A percentile compares a stretch with the other conserved stretches of the same genome.
These are phyloP conservation scores for Beverwykella pulmonaria DNA, from an alignment of 495 filamentous ascomycete genomes.

Conservation along the genomic window DNA sequence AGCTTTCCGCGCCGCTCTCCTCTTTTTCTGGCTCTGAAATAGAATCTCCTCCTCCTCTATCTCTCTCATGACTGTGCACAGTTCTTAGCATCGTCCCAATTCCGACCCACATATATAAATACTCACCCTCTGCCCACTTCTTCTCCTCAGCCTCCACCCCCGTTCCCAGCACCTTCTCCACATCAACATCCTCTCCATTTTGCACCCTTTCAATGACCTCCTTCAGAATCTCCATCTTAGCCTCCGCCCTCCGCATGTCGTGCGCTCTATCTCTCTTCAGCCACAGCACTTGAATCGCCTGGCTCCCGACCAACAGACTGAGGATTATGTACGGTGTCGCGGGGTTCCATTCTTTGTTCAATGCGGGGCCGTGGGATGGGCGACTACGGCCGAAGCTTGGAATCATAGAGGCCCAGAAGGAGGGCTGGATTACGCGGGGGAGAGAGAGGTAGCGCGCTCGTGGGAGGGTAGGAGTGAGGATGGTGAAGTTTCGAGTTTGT, in stretches of 20 bases:
- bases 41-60: slow-evolving; percentile 75
- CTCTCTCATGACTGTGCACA: slow-evolving; percentile 64
- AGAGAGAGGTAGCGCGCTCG: slow-evolving; percentile 38
- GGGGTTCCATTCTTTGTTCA: slow-evolving; percentile 81
- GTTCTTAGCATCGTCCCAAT: background rate
- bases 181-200: slow-evolving; percentile 86
- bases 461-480: slow-evolving; percentile 18
- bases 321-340: slow-evolving; percentile 91
- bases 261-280: slow-evolving; percentile 72
- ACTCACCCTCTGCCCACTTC: slow-evolving; percentile 76
- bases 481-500: slow-evolving; percentile 20
- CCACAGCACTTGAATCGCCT: slow-evolving; percentile 87
- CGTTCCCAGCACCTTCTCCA: slow-evolving; percentile 78
- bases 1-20: slow-evolving; percentile 41
- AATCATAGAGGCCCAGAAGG: slow-evolving; percentile 73
- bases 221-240: slow-evolving; percentile 72
- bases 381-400: slow-evolving; percentile 53
- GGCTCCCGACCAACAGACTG: slow-evolving; percentile 87
- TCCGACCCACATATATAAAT: background rate
- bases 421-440: slow-evolving; percentile 64
- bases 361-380: slow-evolving; percentile 12
- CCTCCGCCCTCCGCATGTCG: slow-evolving; percentile 74
- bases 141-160: slow-evolving; percentile 73
- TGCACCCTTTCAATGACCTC: slow-evolving; percentile 84
- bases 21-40: slow-evolving; percentile 54